These are phyloP conservation scores for Scutellaria barbata DNA, from an alignment of 257 asterid species.

Conservation along the genomic window DNA sequence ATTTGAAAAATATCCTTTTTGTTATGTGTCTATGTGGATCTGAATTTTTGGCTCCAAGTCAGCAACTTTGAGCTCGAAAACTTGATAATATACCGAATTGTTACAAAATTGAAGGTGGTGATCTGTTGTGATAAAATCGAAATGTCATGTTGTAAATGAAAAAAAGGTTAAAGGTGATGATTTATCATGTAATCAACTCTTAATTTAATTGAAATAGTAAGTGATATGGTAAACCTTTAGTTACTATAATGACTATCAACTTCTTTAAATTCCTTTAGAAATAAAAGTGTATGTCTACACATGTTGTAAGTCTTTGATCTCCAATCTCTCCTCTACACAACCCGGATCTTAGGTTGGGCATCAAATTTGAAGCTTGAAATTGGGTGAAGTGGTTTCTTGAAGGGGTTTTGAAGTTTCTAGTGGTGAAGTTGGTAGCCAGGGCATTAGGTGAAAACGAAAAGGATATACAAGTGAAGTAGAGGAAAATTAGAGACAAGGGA, in stretches of 20 bases:
- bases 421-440: background rate
- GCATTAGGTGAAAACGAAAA: background rate
- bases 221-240: background rate
- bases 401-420: background rate
- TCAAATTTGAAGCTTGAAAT: conserved; percentile 2
- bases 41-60: too few relatives aligned
- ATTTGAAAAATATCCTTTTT: too few relatives aligned
- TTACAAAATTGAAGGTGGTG: too few relatives aligned
- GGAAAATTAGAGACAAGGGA: background rate
- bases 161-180: too few relatives aligned
- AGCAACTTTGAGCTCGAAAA: too few relatives aligned
- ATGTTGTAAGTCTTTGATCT: background rate
- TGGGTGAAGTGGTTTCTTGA: background rate
- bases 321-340: background rate
- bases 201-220: too few relatives aligned
- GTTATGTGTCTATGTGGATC: too few relatives aligned
- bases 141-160: too few relatives aligned
- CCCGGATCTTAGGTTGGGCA: background rate
- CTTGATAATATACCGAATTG: too few relatives aligned
- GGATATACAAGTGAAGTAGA: background rate
- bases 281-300: background rate
- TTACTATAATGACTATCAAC: background rate
- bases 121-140: too few relatives aligned
- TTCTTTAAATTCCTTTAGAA: background rate
- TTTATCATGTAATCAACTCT: too few relatives aligned